Base-by-base conservation (phyloP, 345 rosid species). In the Garcia nutans region DNA sequence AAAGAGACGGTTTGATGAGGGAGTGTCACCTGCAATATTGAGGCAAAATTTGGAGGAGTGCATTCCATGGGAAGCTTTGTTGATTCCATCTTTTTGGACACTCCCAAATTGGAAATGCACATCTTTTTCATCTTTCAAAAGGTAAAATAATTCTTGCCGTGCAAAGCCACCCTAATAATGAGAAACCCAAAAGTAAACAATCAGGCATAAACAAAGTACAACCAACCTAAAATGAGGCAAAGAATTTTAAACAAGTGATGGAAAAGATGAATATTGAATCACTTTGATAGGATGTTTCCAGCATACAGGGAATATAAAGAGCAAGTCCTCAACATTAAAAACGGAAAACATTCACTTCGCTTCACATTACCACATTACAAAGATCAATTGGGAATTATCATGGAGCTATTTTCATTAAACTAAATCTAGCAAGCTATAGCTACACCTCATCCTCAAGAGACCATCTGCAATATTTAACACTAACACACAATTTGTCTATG, bases 21-120 rank as follows among this genome's bases (percentile, higher is more conserved):
- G 99, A 8, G 99, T 96, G 74, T 96, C 99, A 0, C 99, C 98
- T 8, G 98, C 99, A 23, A 96, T 90, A 84, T 92, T 93, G 80
- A 93, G 97, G 71, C 99, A 96, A 74, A 96, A 96, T 79, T 93
- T 96, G 17, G 97, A 93, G 6, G 87, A 73, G 76, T 83, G 89
- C 99, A 96, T 96, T 16, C 99, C 99, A 31, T 65, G 75, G 19
- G 90, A 82, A 28, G 98, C 97, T 86, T 87, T 83, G 62, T 24
- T 77, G 65, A 92, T 52, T 62, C 99, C 99, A 65, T 88, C 85
- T 24, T 86, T 90, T 49, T 75, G 86, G 33, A 93, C 91, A 70
- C 87, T 96, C 10, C 98, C 99, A 3, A 89, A 93, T 23, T 93
- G 80, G 80, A 96, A 96, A 74, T 93, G 97, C 41, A 96, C 98